Evolutionary conservation across 2,329 filamentous ascomycete species (phyloP), one percentile per base, ranked within the genome.

Genomic region (Penicillium corylophilum): DNA sequence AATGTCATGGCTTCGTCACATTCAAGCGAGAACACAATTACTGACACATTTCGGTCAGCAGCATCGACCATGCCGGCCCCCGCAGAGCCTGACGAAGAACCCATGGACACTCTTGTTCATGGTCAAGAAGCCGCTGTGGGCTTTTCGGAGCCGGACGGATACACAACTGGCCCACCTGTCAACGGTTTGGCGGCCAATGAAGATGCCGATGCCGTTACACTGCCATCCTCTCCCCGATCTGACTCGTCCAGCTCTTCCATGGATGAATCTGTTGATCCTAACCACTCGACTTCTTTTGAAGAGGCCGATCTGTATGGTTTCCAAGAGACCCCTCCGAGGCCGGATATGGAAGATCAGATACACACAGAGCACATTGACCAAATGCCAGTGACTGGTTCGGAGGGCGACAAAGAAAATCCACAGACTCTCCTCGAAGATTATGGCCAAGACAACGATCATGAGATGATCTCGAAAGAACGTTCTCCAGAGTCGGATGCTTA

Each of bases 401-500:
- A 43, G 43, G 51, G 59, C 35, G 31, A 55, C 23, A 40, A 29
- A 20, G 36, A 50, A 28, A 50, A 62, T 10, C 16, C 33, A 18
- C 20, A 4, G 16, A 12, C 40, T 10, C 5, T 6, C 3, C 4
- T 10, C 26, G 38, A 54, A 28, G 38, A 53, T 28, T 44, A 46
- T 18, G 53, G 51, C 12, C 51, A 56, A 36, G 50, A 36, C 23
- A 20, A 44, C 8, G 44, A 42, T 15, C 42, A 24, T 33, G 50
- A 50, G 13, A 47, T 43, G 16, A 66, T 59, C 22, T 22, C 42
- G 10, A 64, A 61, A 41, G 68, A 71, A 55, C 60, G 64, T 44
- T 69, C 68, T 8, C 57, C 58, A 48, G 63, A 63, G 26, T 79
- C 79, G 2, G 82, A 84, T 53, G 77, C 71, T 44, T 83, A 84